Percentiles rank a stretch among this genome's conserved stretches.
These are phyloP conservation scores for Geranomyces michiganensis DNA, from an alignment of 192 early-diverging fungal species.

Conservation along the genomic window DNA sequence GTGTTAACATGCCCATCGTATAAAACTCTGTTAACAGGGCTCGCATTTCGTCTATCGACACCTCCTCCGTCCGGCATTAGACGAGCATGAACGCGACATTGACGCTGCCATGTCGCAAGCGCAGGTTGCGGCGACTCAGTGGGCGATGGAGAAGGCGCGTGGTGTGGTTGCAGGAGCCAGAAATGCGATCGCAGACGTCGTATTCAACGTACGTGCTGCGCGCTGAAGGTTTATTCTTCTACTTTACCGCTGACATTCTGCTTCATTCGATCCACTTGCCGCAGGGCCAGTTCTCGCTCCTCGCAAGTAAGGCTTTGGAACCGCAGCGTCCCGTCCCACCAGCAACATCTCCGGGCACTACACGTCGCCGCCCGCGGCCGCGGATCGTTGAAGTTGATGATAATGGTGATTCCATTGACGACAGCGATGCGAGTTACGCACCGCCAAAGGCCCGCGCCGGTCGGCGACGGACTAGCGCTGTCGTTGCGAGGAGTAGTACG, in stretches of 20 bases:
- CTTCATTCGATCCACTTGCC: no score
- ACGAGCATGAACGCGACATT: slow-evolving; percentile 28
- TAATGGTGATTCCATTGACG: neutral
- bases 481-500: no score
- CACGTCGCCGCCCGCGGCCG: neutral
- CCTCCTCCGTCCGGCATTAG: slow-evolving; percentile 25
- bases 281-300: no score
- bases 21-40: slow-evolving; percentile 24
- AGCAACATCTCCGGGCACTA: no score
- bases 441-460: no score
- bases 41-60: slow-evolving; percentile 17
- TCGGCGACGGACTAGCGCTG: no score
- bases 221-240: no score
- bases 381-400: neutral
- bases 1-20: neutral
- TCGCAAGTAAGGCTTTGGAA: no score
- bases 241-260: no score
- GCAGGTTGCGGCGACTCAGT: slow-evolving; percentile 23
- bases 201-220: neutral
- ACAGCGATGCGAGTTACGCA: no score
- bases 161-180: neutral
- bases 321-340: no score
- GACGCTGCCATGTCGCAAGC: slow-evolving; percentile 27
- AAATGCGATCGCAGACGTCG: slow-evolving; percentile 7
- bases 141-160: slow-evolving; percentile 9